phyloP scores from a whole-genome alignment of 1,284 basidiomycete genomes.

The Phaffia rhodozyma region DNA sequence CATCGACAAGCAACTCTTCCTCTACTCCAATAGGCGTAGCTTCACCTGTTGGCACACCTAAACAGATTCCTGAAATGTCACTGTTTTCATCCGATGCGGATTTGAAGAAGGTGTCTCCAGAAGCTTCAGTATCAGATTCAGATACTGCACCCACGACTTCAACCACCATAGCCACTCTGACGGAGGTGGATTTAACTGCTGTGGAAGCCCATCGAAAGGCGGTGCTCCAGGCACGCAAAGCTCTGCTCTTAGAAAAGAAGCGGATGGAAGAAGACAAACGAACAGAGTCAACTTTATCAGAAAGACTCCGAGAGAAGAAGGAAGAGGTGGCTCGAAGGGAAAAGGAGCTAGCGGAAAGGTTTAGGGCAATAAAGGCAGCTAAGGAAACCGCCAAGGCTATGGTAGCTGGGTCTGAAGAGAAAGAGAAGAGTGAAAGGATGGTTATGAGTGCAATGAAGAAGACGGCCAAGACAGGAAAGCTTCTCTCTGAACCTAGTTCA shows the following conservation, averaged over 20 bases:
- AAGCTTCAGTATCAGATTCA: no score
- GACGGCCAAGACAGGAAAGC: background rate
- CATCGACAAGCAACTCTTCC: no score
- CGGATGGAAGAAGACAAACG: background rate
- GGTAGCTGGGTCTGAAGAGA: background rate
- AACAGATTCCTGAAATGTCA: no score
- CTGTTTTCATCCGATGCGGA: no score
- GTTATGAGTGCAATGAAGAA: background rate
- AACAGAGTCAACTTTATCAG: background rate
- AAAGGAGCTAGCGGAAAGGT: background rate
- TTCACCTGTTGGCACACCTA: no score
- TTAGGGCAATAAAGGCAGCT: background rate
- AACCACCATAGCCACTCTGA: no score
- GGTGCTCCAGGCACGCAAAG: slow-evolving; percentile 1
- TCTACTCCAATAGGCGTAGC: no score
- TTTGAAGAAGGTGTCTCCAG: no score
- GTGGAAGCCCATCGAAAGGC: slow-evolving; percentile 5
- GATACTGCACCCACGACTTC: no score
- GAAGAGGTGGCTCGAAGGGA: background rate
- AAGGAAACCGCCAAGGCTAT: no score
- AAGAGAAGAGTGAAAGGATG: background rate
- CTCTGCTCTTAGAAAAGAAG: background rate
- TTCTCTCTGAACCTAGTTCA: background rate
- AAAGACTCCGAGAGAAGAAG: background rate
- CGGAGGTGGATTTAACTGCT: background rate